Evolutionary conservation across 805 yeast species (phyloP).

Genomic region (Candida berthetii): DNA sequence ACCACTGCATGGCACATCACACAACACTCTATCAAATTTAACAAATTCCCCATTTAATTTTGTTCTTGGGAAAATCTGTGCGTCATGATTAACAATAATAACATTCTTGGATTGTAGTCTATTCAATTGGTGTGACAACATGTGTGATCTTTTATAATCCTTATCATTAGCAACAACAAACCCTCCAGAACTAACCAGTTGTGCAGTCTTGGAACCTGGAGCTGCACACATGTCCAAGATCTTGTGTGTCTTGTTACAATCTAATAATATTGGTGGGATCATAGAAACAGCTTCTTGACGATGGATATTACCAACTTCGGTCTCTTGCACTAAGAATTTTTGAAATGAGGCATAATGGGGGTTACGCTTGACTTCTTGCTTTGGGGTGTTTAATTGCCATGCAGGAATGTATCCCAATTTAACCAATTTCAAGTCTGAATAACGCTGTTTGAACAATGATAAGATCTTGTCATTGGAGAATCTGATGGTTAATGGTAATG

Average conservation of each 20-base stretch:
- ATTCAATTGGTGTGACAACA: slow-evolving; percentile 96
- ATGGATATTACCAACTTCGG: slow-evolving; percentile 93
- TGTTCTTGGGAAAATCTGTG: slow-evolving; percentile 88
- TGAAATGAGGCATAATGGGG: slow-evolving; percentile 82
- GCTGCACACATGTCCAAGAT: slow-evolving; percentile 99
- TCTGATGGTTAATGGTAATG: slow-evolving; percentile 90
- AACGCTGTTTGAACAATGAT: slow-evolving; percentile 57
- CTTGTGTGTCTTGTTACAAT: slow-evolving; percentile 83
- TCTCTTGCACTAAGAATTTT: slow-evolving; percentile 86
- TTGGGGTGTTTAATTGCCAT: slow-evolving; percentile 92
- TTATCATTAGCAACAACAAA: slow-evolving; percentile 94
- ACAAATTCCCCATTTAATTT: slow-evolving; percentile 39
- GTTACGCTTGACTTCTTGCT: slow-evolving; percentile 82
- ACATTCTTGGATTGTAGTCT: slow-evolving; percentile 89
- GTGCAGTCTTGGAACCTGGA: slow-evolving; percentile 98
- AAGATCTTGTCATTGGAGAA: slow-evolving; percentile 55
- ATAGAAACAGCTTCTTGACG: slow-evolving; percentile 98
- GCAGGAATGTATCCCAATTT: slow-evolving; percentile 42
- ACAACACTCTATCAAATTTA: slow-evolving; percentile 86
- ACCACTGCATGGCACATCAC: slow-evolving; percentile 99
- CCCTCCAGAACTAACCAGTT: slow-evolving; percentile 87
- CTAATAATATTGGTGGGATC: slow-evolving; percentile 94
- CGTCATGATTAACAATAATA: slow-evolving; percentile 94
- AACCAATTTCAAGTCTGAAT: slow-evolving; percentile 83
- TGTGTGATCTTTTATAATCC: slow-evolving; percentile 91